Percentiles rank a stretch among this genome's conserved stretches.
These are phyloP conservation scores for Cruciata laevipes DNA, from an alignment of 257 asterid genomes.

Conservation along the genomic window DNA sequence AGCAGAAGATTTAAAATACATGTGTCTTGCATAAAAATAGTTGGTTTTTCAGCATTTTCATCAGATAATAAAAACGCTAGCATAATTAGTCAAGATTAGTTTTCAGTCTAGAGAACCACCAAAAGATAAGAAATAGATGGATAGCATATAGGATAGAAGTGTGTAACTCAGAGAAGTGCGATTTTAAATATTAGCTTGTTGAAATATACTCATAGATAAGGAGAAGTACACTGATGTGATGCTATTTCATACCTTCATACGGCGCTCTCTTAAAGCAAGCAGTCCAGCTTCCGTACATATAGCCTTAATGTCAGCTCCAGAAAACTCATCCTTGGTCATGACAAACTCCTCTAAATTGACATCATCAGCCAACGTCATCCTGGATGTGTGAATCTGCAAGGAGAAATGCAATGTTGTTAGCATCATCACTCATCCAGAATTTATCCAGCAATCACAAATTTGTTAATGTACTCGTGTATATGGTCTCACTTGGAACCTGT, in stretches of 20 bases:
- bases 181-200: neutral
- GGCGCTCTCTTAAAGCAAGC: constrained; percentile 87
- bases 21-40: neutral
- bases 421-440: neutral
- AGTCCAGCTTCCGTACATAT: constrained; percentile 95
- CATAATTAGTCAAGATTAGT: neutral
- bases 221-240: neutral
- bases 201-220: neutral
- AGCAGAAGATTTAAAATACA: neutral
- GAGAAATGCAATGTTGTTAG: neutral
- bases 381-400: constrained; percentile 78
- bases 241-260: constrained; percentile 61
- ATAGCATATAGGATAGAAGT: neutral
- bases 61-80: neutral
- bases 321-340: constrained; percentile 88
- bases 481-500: neutral
- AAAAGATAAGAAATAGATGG: neutral
- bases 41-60: neutral
- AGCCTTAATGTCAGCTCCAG: constrained; percentile 96
- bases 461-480: neutral
- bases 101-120: neutral
- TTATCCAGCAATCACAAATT: neutral
- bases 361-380: constrained; percentile 88
- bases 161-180: neutral
- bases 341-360: constrained; percentile 91